Base-by-base conservation (phyloP, 2,329 filamentous ascomycete genomes). In the Fonsecaea monophora region DNA sequence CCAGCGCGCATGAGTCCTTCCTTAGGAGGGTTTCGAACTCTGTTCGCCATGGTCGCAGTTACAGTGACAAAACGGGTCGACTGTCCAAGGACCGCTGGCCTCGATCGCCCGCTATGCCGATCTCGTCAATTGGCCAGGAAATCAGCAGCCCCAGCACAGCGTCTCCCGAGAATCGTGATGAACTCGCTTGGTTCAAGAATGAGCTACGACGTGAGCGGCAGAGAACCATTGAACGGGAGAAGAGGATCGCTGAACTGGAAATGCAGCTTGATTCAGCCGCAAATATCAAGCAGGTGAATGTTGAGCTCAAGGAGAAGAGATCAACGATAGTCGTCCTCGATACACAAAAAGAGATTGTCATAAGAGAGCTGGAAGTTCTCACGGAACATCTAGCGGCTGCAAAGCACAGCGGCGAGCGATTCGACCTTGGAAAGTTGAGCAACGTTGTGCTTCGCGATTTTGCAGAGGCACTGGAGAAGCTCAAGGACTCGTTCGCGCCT, bases 241-340 rank as follows among this genome's bases (percentile, higher is more conserved):
- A 94, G 76, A 87, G 90, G 67, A 92, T 97, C 61, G 88, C 92
- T 1, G 94, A 97, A 78, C 86, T 99, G 60, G 82, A 86, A 79
- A 75, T 82, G 72, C 72, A 81, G 80, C 79, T 89, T 71, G 86
- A 88, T 71, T 85, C 83, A 34, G 84, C 85, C 4, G 83, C 82
- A 13, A 86, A 86, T 68, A 87, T 89, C 68, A 90, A 90, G 79
- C 90, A 89, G 73, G 88, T 96, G 35, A 96, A 96, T 78, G 93
- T 90, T 73, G 94, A 94, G 76, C 82, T 98, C 30, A 85, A 91
- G 40, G 94, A 98, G 79, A 98, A 98, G 82, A 87, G 95, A 66
- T 97, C 96, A 74, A 98, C 95, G 0, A 95, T 99, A 77, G 94
- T 94, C 6, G 91, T 96, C 18, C 83, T 98, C 60, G 94, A 98